A percentile compares a stretch with the other conserved stretches of the same genome.
phyloP scores from a whole-genome alignment of 108 stramenopile species.

The Nitzschia inconspicua region DNA sequence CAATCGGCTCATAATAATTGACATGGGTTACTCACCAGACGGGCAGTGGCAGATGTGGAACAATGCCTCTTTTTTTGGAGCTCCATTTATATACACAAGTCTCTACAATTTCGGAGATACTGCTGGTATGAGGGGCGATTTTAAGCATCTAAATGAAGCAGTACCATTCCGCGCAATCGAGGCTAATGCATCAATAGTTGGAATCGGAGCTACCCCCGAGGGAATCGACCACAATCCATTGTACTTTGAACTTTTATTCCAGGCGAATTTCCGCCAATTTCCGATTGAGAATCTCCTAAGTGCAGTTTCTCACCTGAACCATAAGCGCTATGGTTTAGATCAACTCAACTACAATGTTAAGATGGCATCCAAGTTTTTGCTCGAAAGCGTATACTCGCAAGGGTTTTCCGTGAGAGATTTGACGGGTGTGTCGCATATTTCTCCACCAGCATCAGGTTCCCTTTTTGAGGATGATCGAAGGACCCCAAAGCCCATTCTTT shows the following conservation, averaged over 20 bases:
- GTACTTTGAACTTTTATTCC: slow-evolving; percentile 42
- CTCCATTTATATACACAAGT: slow-evolving; percentile 41
- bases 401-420: slow-evolving; percentile 30
- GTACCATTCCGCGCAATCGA: slow-evolving; percentile 17
- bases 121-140: slow-evolving; percentile 34
- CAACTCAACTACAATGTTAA: neutral
- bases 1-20: slow-evolving; percentile 38
- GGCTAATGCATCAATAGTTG: slow-evolving; percentile 8
- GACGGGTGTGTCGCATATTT: slow-evolving; percentile 26
- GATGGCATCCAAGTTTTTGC: slow-evolving; percentile 15
- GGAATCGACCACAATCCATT: slow-evolving; percentile 58
- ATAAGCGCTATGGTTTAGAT: slow-evolving; percentile 30
- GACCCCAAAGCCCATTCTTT: slow-evolving; percentile 26
- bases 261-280: slow-evolving; percentile 26
- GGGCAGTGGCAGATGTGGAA: slow-evolving; percentile 43
- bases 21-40: slow-evolving; percentile 33
- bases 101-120: slow-evolving; percentile 60
- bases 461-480: slow-evolving; percentile 32
- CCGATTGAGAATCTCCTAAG: slow-evolving; percentile 14
- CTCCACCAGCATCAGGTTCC: slow-evolving; percentile 1
- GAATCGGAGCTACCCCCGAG: slow-evolving; percentile 49
- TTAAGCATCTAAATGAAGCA: slow-evolving; percentile 16
- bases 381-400: slow-evolving; percentile 18
- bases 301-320: slow-evolving; percentile 10
- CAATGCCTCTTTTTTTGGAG: slow-evolving; percentile 37